phyloP scores from a whole-genome alignment of 164 flowering plant species.

The Euptelea pleiosperma region DNA sequence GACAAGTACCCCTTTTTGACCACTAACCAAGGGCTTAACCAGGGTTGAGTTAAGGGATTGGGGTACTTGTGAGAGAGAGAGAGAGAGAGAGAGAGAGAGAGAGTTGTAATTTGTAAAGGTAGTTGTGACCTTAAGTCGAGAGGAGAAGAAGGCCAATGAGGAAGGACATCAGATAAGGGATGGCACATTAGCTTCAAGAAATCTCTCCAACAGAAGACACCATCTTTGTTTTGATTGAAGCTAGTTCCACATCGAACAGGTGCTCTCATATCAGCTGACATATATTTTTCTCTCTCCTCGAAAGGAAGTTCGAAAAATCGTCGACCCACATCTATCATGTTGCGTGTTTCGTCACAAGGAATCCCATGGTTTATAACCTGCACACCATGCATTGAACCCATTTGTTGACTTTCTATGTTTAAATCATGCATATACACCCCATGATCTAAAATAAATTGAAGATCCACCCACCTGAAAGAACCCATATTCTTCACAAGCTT shows the following conservation, averaged over 20 bases:
- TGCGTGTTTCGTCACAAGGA: conserved; percentile 28
- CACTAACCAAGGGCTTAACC: too few species aligned
- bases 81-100: conserved; percentile 4
- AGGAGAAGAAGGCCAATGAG: conserved; percentile 82
- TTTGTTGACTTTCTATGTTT: too few species aligned
- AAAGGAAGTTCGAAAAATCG: conserved; percentile 73
- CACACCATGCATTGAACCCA: conserved; percentile 9
- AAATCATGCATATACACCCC: too few species aligned
- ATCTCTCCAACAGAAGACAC: conserved; percentile 89
- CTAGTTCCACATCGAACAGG: conserved; percentile 89
- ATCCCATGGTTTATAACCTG: conserved; percentile 84
- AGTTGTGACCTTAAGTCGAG: conserved; percentile 66
- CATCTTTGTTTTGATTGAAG: conserved; percentile 75
- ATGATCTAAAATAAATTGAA: too few species aligned
- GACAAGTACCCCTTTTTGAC: too few species aligned
- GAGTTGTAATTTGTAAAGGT: too few species aligned
- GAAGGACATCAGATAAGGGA: conserved; percentile 41
- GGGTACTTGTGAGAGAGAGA: background rate
- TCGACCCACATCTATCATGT: conserved; percentile 46
- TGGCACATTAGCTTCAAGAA: conserved; percentile 68
- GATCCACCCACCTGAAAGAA: conserved; percentile 81
- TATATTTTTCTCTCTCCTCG: conserved; percentile 65
- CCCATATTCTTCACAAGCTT: conserved; percentile 71
- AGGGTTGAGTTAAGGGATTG: too few species aligned
- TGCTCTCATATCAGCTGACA: conserved; percentile 56